Base-by-base conservation (phyloP, 179 eudicot species). In the Kewa caespitosa region DNA sequence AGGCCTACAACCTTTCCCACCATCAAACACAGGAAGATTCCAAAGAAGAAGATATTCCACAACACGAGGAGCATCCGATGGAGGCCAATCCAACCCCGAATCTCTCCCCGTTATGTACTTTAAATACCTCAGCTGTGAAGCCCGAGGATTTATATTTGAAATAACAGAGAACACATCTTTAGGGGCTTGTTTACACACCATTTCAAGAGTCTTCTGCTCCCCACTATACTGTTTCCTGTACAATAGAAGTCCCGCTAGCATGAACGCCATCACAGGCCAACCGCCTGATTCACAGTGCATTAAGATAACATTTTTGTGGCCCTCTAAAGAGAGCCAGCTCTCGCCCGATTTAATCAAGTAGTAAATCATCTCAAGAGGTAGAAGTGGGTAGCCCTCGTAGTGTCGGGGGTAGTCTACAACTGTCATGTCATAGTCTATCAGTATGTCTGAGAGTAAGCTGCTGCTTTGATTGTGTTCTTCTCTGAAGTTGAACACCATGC, bases 191-290 rank as follows among this genome's bases (percentile, higher is more conserved):
- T 89, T 93, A 76, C 88, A 88, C 7, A 96, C 90, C 98, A 90
- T 91, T 69, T 93, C 98, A 72, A 93, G 88, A 52, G 98, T 90
- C 81, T 90, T 93, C 72, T 84, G 90, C 78, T 93, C 99, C 42
- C 91, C 96, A 73, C 39, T 93, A 80, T 88, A 85, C 80, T 93
- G 94, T 81, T 90, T 93, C 70, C 98, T 83, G 79, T 93, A 90
- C 69, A 96, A 78, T 42, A 95, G 85, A 64, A 95, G 97, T 74
- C 91, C 91, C 2, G 99, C 97, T 43, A 96, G 94, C 97, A 96
- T 96, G 73, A 96, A 96, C 2, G 98, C 96, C 43, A 96, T 91
- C n/a, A 96, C 89, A 37, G 98, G 96, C 99, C 99, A 96, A 55
- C 97, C 99, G 57, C 97, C 98, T 68, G 80, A 81, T 76, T 96